Percentiles rank a stretch among this genome's conserved stretches.
These are phyloP conservation scores for Ananas comosus DNA, from an alignment of 176 grass and related monocot species.

Conservation along the genomic window DNA sequence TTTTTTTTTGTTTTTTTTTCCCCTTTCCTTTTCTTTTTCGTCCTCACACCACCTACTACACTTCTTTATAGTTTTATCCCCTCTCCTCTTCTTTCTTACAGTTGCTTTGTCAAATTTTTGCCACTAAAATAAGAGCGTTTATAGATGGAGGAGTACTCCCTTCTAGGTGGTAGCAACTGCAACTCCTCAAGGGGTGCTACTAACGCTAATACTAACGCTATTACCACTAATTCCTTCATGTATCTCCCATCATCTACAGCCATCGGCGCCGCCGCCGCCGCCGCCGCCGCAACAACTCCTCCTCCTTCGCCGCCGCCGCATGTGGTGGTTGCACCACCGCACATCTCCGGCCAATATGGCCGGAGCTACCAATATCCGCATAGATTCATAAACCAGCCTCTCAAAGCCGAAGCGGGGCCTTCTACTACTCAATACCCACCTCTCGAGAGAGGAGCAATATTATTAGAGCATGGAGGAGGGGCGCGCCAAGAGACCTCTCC, in stretches of 20 bases:
- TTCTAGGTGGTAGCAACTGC: constrained; percentile 31
- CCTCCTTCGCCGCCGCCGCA: constrained; percentile 19
- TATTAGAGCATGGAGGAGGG: neutral
- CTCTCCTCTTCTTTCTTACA: neutral
- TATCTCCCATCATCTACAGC: constrained; percentile 36
- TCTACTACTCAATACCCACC: neutral
- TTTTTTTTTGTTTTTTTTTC: constrained; percentile 27
- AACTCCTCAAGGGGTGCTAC: constrained; percentile 26
- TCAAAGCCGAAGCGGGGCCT: constrained; percentile 8
- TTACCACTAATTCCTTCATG: constrained; percentile 24
- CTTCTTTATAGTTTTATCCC: neutral
- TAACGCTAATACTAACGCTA: too few relatives aligned
- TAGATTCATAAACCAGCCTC: neutral
- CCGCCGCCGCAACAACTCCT: constrained; percentile 21
- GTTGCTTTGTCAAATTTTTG: neutral
- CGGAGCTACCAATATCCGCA: constrained; percentile 15
- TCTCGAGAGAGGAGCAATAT: neutral
- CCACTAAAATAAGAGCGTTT: neutral
- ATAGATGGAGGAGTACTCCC: constrained; percentile 24
- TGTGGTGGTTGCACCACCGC: constrained; percentile 28
- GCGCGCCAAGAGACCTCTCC: constrained; percentile 26
- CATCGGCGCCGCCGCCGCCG: constrained; percentile 6
- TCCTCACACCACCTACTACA: neutral
- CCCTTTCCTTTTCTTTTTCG: neutral
- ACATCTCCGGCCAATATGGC: neutral